Evolutionary conservation across 306 rosid species (phyloP), one percentile per base, ranked within the genome.

Genomic region (Vachellia collinsii): DNA sequence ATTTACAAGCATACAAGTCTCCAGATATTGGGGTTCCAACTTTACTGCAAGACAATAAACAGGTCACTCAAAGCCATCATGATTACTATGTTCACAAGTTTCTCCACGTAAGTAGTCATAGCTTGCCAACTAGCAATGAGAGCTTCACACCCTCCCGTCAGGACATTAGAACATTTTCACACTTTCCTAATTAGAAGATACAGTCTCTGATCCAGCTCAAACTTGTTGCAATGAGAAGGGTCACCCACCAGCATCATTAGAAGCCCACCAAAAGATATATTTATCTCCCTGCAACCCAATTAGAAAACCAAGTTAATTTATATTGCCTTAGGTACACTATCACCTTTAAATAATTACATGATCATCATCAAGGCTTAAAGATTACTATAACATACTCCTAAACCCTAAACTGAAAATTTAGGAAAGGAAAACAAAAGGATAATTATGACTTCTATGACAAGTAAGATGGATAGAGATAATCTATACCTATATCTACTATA

Each of bases 231-330:
- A 77, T 91, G 92, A 20, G 94, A 91, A 42, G 94, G 90, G 56
- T 92, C 99, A 38, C 99, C 97, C 86, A 80, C 93, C 84, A 94
- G 86, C 92, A 91, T 66, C 99, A 92, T 92, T 87, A 94, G 88
- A 79, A 94, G 99, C 79, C 97, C 99, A 54, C 97, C 95, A 86
- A 94, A 94, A 43, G 98, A 92, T 65, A 93, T 91, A 77, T 83
- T 82, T 22, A 94, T 70, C 86, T 94, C 99, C 79, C 97, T 90
- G 59, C 78, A 87, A 74, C 39, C 42, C 41, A 43, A 42, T 64
- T 47, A 69, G 41, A 76, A 7, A 74, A 46, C 64, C 6, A 66
- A 68, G 29, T 38, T 67, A 67, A 42, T 10, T 19, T 19, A 39
- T 16, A 68, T 17, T 19, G 51, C 51, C 72, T 4, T 36, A 42